A percentile compares a stretch with the other conserved stretches of the same genome.
phyloP scores from a whole-genome alignment of 768 basidiomycete genomes.

The Cyclocybe cylindracea region DNA sequence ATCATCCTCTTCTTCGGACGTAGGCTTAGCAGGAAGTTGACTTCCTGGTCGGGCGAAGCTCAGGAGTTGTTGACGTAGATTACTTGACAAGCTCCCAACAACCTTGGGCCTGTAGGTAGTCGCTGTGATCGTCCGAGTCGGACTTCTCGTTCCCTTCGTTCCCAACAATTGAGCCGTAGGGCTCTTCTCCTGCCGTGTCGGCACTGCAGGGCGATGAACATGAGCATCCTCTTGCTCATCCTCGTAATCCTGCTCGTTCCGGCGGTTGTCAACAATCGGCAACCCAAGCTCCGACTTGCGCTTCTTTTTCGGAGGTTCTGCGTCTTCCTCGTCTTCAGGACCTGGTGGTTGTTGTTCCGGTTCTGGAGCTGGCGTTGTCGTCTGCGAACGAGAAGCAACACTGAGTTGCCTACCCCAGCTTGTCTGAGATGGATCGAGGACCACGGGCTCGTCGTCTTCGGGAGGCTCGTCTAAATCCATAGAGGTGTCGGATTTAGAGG shows the following conservation, averaged over 20 bases:
- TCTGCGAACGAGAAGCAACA: slow-evolving; percentile 3
- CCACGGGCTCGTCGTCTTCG: slow-evolving; percentile 7
- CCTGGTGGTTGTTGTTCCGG: neutral
- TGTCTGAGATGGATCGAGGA: slow-evolving; percentile 23
- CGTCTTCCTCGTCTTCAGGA: slow-evolving; percentile 2
- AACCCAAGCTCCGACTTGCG: slow-evolving; percentile 16
- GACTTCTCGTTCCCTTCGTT: neutral
- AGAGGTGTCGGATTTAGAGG: neutral
- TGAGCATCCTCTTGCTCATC: no score
- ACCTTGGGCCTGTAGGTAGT: slow-evolving; percentile 4
- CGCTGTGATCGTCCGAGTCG: neutral
- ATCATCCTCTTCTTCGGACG: slow-evolving; percentile 19
- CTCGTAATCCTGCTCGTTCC: no score
- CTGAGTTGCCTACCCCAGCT: slow-evolving; percentile 30
- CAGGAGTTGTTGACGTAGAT: slow-evolving; percentile 47
- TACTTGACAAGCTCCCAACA: slow-evolving; percentile 19
- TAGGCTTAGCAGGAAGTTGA: slow-evolving; percentile 22
- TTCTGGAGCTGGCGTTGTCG: neutral
- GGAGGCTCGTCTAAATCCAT: slow-evolving; percentile 2
- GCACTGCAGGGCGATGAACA: neutral
- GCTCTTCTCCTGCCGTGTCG: neutral
- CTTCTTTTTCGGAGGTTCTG: slow-evolving; percentile 39
- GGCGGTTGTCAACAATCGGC: neutral
- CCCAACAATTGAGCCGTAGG: neutral
- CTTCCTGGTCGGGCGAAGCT: slow-evolving; percentile 57